phyloP scores from a whole-genome alignment of 768 basidiomycete genomes.

The Calvatia gigantea region DNA sequence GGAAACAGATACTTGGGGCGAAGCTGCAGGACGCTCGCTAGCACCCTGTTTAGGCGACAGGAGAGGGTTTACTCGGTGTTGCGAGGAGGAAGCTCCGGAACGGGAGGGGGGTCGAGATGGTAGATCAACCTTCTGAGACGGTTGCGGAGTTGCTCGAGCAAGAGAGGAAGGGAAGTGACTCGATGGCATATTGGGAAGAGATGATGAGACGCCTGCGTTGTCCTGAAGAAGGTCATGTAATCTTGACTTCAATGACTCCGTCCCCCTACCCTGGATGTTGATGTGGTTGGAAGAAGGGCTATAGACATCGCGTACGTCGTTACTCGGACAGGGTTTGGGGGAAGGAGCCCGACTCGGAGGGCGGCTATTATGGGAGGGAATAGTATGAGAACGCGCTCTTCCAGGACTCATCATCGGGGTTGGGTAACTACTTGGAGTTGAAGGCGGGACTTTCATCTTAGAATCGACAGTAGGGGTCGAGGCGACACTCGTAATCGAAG shows the following conservation, averaged over 20 bases:
- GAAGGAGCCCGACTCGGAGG: constrained; percentile 20
- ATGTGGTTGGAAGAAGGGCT: constrained; percentile 14
- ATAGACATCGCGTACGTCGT: neutral
- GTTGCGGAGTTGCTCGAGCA: constrained; percentile 10
- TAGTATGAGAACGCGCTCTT: constrained; percentile 27
- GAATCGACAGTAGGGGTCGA: constrained; percentile 1
- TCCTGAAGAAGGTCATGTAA: constrained; percentile 44
- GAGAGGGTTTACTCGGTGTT: constrained; percentile 17
- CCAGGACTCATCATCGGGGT: constrained; percentile 20
- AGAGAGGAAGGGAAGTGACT: constrained; percentile 23
- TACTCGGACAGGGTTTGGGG: constrained; percentile 9
- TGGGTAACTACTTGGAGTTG: constrained; percentile 7
- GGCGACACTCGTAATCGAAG: neutral
- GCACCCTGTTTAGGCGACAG: constrained; percentile 14
- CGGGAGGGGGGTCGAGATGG: constrained; percentile 17
- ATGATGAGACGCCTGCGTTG: constrained; percentile 37
- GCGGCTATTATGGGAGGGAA: constrained; percentile 25
- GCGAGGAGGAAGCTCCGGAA: constrained; percentile 19
- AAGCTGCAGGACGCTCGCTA: constrained; percentile 5
- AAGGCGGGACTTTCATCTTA: constrained; percentile 10
- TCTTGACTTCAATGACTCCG: constrained; percentile 30
- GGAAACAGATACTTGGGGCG: constrained; percentile 17
- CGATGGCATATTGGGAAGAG: constrained; percentile 34
- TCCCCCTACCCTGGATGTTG: constrained; percentile 24
- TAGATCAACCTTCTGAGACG: constrained; percentile 6